These are phyloP conservation scores for Sclerotinia glacialis DNA, from an alignment of 2,329 filamentous ascomycete species.

Conservation along the genomic window DNA sequence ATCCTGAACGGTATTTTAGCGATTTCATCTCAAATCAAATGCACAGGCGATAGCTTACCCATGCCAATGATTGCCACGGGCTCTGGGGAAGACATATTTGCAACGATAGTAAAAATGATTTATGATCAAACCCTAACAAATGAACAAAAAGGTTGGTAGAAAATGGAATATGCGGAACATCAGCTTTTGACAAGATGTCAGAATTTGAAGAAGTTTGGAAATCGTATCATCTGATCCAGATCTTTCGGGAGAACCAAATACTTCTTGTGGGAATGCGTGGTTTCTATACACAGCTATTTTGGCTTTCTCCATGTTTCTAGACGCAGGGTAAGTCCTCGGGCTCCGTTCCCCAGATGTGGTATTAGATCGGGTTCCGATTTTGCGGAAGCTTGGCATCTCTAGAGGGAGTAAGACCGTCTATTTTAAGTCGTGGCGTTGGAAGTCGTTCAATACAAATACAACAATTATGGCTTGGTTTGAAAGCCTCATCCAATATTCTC, in stretches of 20 bases:
- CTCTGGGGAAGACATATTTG: conserved; percentile 13
- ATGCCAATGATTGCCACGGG: conserved; percentile 42
- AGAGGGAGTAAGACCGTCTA: not conserved
- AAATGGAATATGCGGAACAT: not conserved
- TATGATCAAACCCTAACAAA: not conserved
- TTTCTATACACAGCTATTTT: not conserved
- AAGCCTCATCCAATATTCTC: not conserved
- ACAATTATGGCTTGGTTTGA: not conserved
- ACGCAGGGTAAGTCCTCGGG: not conserved
- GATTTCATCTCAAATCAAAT: not conserved
- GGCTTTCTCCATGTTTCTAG: not conserved
- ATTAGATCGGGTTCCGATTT: not conserved
- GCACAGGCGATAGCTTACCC: conserved; percentile 27
- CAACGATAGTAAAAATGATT: not conserved
- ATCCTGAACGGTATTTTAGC: conserved; percentile 24
- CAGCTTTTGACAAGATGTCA: not conserved
- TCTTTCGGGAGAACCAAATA: not conserved
- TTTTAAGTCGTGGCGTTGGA: not conserved
- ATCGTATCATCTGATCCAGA: not conserved
- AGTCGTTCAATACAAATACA: not conserved
- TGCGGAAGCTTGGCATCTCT: not conserved
- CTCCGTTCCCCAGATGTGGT: not conserved
- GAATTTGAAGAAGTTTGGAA: not conserved
- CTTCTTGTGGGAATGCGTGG: not conserved
- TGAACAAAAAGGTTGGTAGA: not conserved